Evolutionary conservation across 257 asterid species (phyloP).

Genomic region (Haberlea rhodopensis): DNA sequence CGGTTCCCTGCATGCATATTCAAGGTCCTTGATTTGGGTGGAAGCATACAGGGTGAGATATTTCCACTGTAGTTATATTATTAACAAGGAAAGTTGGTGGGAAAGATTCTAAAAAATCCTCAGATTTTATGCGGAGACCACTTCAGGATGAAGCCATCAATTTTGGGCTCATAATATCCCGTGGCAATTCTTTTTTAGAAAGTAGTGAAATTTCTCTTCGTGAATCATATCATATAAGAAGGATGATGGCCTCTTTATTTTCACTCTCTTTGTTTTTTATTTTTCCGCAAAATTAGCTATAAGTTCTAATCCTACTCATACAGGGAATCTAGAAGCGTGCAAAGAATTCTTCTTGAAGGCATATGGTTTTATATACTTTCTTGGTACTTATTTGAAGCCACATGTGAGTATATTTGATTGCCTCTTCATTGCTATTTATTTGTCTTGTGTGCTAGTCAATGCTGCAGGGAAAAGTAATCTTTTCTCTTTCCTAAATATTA

Average conservation of each 20-base stretch:
- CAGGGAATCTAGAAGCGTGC: conserved; percentile 77
- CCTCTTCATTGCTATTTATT: conserved; percentile 12
- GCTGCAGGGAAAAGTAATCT: background rate
- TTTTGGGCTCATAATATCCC: background rate
- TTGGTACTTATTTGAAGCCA: conserved; percentile 93
- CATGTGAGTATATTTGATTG: conserved; percentile 64
- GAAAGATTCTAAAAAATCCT: background rate
- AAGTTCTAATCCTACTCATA: conserved; percentile 29
- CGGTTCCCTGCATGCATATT: background rate
- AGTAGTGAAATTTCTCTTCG: background rate
- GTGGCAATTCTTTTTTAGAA: background rate
- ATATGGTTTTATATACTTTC: conserved; percentile 57
- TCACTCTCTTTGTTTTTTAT: conserved; percentile 7
- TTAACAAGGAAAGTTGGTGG: background rate
- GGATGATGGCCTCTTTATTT: background rate
- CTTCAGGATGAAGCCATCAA: conserved; percentile 1
- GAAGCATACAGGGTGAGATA: no score
- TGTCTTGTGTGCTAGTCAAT: conserved; percentile 11
- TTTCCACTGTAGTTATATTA: background rate
- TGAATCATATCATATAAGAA: background rate
- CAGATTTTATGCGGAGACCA: background rate
- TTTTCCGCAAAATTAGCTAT: conserved; percentile 21
- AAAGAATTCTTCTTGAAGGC: conserved; percentile 65
- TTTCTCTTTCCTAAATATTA: conserved; percentile 4
- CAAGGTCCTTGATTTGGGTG: background rate